Conservation (phyloP, 2,329 filamentous ascomycete species). For the Trichoderma polysporum region DNA sequence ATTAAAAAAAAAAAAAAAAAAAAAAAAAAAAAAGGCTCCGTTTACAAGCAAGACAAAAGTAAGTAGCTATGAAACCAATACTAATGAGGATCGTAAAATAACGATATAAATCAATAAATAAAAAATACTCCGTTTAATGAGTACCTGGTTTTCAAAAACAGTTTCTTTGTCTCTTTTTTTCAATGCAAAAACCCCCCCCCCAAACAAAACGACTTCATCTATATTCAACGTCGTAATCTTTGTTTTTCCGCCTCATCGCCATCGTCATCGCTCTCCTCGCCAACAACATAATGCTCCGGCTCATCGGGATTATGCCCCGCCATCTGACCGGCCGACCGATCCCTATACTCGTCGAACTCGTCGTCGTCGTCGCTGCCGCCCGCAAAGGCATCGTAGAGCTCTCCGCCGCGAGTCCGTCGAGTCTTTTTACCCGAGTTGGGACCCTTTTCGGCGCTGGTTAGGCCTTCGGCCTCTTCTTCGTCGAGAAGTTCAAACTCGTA, state of each 20-base stretch:
- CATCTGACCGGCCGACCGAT: constrained; percentile 35
- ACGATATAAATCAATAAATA: background rate
- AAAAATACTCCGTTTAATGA: constrained; percentile 16
- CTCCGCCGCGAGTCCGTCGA: constrained; percentile 68
- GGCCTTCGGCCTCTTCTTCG: constrained; percentile 68
- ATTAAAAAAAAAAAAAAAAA: background rate
- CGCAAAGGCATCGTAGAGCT: constrained; percentile 96
- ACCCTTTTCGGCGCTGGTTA: constrained; percentile 49
- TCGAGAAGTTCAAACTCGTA: constrained; percentile 96
- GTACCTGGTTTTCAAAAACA: background rate
- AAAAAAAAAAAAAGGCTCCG: background rate
- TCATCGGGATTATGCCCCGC: constrained; percentile 34
- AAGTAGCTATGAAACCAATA: background rate
- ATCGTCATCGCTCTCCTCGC: constrained; percentile 45
- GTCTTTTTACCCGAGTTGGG: constrained; percentile 42
- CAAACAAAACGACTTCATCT: background rate
- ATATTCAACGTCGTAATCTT: constrained; percentile 25
- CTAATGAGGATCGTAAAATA: background rate
- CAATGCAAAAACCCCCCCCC: too few species aligned
- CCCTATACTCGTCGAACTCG: constrained; percentile 46
- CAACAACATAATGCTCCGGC: constrained; percentile 50
- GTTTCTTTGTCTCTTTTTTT: background rate
- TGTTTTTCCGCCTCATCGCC: constrained; percentile 26
- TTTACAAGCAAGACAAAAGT: background rate
- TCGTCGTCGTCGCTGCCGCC: constrained; percentile 72